These are phyloP conservation scores for Vinca minor DNA, from an alignment of 257 asterid species.

Conservation along the genomic window DNA sequence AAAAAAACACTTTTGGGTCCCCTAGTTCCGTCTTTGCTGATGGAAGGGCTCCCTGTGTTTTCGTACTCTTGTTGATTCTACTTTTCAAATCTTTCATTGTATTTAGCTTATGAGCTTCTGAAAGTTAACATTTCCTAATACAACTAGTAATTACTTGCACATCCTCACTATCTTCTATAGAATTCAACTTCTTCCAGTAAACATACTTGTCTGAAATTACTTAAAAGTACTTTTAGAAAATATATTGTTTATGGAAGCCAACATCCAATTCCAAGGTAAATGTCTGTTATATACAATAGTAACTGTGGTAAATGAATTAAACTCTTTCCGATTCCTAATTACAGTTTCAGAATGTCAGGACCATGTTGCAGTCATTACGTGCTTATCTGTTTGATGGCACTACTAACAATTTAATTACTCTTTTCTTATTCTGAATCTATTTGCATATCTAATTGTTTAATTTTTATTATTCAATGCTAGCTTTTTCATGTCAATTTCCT, in stretches of 20 bases:
- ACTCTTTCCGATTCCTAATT: not conserved
- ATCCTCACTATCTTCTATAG: not conserved
- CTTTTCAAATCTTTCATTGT: not conserved
- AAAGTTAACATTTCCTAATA: not conserved
- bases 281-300: not conserved
- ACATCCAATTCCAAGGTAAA: not conserved
- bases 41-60: not conserved
- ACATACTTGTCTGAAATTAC: not conserved
- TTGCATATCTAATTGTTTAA: not conserved
- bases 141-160: not conserved
- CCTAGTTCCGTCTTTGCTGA: not conserved
- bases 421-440: not conserved
- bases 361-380: not conserved
- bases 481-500: not conserved
- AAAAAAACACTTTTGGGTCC: too few species aligned
- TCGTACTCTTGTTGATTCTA: not conserved
- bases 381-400: not conserved
- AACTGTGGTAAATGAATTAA: not conserved
- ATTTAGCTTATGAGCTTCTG: not conserved
- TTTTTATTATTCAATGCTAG: not conserved
- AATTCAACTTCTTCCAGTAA: not conserved
- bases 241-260: not conserved
- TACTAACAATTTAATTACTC: not conserved
- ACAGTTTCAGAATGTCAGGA: not conserved
- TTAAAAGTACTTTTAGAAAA: not conserved